phyloP scores from a whole-genome alignment of 2,329 filamentous ascomycete species.

The Domatiomyces globalis region DNA sequence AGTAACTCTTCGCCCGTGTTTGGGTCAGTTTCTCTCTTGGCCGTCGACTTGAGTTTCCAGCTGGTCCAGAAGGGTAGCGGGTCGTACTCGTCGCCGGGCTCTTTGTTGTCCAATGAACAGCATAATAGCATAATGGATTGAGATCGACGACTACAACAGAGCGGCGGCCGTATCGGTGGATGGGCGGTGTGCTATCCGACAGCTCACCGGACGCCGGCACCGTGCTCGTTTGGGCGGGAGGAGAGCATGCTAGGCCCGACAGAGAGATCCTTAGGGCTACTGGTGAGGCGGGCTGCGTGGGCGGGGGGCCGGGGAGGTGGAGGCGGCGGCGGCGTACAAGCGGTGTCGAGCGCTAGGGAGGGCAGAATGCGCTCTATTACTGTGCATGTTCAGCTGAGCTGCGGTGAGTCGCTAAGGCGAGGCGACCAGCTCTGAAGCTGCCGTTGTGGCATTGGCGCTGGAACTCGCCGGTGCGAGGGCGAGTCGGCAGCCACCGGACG shows the following conservation, averaged over 20 bases:
- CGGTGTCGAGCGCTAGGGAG: background rate
- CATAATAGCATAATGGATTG: conserved; percentile 9
- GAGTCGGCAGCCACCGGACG: too few species aligned
- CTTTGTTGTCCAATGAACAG: conserved; percentile 11
- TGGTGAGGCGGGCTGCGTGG: background rate
- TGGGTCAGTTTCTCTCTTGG: conserved; percentile 14
- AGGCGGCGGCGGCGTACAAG: background rate
- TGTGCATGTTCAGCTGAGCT: background rate
- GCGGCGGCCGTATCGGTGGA: background rate
- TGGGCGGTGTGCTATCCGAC: background rate
- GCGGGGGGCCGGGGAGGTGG: too few species aligned
- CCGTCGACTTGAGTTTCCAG: conserved; percentile 15
- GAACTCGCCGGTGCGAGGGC: background rate
- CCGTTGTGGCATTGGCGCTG: background rate
- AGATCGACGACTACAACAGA: background rate
- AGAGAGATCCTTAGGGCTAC: background rate
- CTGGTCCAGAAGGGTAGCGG: conserved; percentile 12
- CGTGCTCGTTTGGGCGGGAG: background rate
- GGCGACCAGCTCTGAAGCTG: background rate
- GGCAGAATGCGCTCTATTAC: background rate
- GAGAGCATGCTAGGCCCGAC: background rate
- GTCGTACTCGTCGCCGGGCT: conserved; percentile 17
- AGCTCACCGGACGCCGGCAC: background rate
- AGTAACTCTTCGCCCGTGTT: conserved; percentile 12
- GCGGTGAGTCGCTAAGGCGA: background rate